These are phyloP conservation scores for Vanrija sp. DNA, from an alignment of 1,284 basidiomycete species.

Conservation along the genomic window DNA sequence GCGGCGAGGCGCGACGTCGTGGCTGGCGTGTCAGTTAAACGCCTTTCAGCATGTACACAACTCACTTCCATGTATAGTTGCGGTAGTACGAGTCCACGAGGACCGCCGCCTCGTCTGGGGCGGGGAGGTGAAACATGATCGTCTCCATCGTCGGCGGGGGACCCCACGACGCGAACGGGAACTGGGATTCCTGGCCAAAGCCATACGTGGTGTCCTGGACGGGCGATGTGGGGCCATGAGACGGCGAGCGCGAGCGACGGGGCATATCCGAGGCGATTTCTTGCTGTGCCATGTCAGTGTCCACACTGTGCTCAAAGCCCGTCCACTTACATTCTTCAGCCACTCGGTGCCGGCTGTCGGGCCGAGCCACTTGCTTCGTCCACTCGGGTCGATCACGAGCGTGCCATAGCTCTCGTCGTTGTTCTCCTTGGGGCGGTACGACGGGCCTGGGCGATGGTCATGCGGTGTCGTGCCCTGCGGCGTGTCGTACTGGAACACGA, in stretches of 20 bases:
- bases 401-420: slow-evolving; percentile 34
- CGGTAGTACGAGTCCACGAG: slow-evolving; percentile 32
- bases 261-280: background rate
- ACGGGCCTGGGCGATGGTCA: background rate
- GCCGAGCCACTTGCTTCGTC: slow-evolving; percentile 34
- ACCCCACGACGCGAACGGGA: slow-evolving; percentile 14
- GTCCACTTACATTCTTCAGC: slow-evolving; percentile 29
- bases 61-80: slow-evolving; percentile 36
- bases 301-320: too few species aligned
- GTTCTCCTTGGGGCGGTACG: background rate
- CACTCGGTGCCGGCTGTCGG: slow-evolving; percentile 38
- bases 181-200: slow-evolving; percentile 7
- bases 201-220: background rate
- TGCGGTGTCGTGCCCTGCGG: background rate
- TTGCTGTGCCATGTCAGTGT: slow-evolving; percentile 7
- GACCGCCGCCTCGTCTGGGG: slow-evolving; percentile 24
- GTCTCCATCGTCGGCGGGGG: slow-evolving; percentile 15
- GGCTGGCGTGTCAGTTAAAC: slow-evolving; percentile 12
- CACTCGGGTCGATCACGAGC: slow-evolving; percentile 29
- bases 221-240: background rate
- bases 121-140: slow-evolving; percentile 21
- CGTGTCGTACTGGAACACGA: background rate
- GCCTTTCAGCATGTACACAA: background rate
- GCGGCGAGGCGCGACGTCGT: slow-evolving; percentile 27
- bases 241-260: background rate